These are phyloP conservation scores for Rutidosis leptorrhynchoides DNA, from an alignment of 129 eudicot species.

Conservation along the genomic window DNA sequence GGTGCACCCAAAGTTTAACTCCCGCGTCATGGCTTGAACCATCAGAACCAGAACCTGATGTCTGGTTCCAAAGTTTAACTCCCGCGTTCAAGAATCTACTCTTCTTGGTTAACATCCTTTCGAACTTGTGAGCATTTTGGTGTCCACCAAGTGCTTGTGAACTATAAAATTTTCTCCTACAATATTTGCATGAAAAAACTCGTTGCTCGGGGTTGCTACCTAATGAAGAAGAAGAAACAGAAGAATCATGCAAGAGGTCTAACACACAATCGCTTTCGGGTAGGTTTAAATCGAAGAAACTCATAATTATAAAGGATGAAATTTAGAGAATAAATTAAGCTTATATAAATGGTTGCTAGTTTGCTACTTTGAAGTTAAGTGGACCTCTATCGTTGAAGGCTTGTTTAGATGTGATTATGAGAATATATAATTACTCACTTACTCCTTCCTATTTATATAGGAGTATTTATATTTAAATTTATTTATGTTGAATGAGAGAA, in stretches of 20 bases:
- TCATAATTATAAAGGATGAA: conserved; percentile 32
- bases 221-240: conserved; percentile 37
- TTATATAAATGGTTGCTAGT: too few relatives aligned
- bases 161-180: conserved; percentile 69
- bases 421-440: conserved; percentile 11
- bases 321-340: not conserved
- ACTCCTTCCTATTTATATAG: conserved; percentile 13
- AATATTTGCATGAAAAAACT: conserved; percentile 73
- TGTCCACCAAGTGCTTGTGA: conserved; percentile 97
- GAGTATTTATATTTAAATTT: not conserved
- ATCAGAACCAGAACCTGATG: conserved; percentile 28
- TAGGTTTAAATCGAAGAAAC: conserved; percentile 44
- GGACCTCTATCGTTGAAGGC: conserved; percentile 16
- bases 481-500: conserved; percentile 19
- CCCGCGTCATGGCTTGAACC: conserved; percentile 30
- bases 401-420: conserved; percentile 24
- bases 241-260: conserved; percentile 40
- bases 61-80: conserved; percentile 27
- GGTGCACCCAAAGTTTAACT: conserved; percentile 40
- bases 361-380: not conserved
- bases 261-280: conserved; percentile 31
- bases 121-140: conserved; percentile 93
- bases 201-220: conserved; percentile 38
- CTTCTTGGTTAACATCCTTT: conserved; percentile 70
- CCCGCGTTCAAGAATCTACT: conserved; percentile 44